These are phyloP conservation scores for Suhomyces vadensis DNA, from an alignment of 805 yeast genomes.

Conservation along the genomic window DNA sequence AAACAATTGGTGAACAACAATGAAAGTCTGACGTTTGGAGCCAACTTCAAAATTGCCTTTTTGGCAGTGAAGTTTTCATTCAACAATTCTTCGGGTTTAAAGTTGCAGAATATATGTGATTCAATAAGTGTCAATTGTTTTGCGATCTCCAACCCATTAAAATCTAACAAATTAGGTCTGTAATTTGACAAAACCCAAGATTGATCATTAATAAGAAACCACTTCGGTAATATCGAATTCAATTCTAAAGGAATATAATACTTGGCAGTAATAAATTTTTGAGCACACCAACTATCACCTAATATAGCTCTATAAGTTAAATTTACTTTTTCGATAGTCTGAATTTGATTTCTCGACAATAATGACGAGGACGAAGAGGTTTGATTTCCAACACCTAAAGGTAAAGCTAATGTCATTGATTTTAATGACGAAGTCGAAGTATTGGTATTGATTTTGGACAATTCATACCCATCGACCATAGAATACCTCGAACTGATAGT, in stretches of 20 bases:
- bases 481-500: conserved; percentile 34
- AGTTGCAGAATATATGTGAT: conserved; percentile 60
- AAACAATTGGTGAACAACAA: conserved; percentile 69
- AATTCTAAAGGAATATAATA: conserved; percentile 36
- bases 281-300: conserved; percentile 48
- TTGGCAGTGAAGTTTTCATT: conserved; percentile 64
- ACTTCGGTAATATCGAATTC: conserved; percentile 39
- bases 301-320: conserved; percentile 55
- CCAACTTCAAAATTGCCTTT: conserved; percentile 55
- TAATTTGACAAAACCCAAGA: conserved; percentile 59
- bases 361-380: conserved; percentile 40
- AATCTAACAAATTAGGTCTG: conserved; percentile 53
- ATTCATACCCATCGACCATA: conserved; percentile 59
- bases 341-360: conserved; percentile 40
- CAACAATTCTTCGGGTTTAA: conserved; percentile 64
- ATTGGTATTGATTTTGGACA: conserved; percentile 51
- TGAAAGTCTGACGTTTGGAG: conserved; percentile 64
- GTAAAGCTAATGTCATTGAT: conserved; percentile 43
- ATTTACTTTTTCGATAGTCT: conserved; percentile 50
- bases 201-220: conserved; percentile 54
- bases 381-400: conserved; percentile 45
- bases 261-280: conserved; percentile 28
- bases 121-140: conserved; percentile 76
- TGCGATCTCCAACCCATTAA: conserved; percentile 73
- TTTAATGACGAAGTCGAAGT: conserved; percentile 45